These are phyloP conservation scores for Fusarium sp. DNA, from an alignment of 2,329 filamentous ascomycete species.

Conservation along the genomic window DNA sequence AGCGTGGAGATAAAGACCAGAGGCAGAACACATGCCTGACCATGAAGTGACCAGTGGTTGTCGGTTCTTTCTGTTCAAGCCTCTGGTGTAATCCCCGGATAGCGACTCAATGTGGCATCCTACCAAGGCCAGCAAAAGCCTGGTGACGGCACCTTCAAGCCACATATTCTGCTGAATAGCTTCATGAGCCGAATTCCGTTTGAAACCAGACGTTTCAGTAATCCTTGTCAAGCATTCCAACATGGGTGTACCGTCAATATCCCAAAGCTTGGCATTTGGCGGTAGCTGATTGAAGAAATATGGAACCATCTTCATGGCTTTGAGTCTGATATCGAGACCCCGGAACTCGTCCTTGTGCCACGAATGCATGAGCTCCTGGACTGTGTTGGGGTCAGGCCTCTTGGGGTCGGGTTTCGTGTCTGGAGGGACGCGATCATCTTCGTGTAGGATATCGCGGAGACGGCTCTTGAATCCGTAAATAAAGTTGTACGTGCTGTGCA, in stretches of 20 bases:
- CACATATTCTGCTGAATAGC: conserved; percentile 16
- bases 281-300: conserved; percentile 31
- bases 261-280: neutral
- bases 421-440: neutral
- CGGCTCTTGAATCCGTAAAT: conserved; percentile 40
- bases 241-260: conserved; percentile 15
- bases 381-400: neutral
- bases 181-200: neutral
- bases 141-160: conserved; percentile 33
- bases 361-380: conserved; percentile 21
- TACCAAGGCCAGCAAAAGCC: conserved; percentile 29
- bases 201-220: conserved; percentile 4
- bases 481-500: conserved; percentile 33
- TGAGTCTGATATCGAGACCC: conserved; percentile 20
- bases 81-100: neutral
- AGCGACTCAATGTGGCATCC: conserved; percentile 27
- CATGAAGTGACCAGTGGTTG: conserved; percentile 15
- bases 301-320: conserved; percentile 27
- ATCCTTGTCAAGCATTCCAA: conserved; percentile 17
- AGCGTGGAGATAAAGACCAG: conserved; percentile 25
- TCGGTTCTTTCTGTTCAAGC: accelerated
- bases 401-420: neutral
- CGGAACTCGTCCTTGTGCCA: conserved; percentile 32
- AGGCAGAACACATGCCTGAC: conserved; percentile 22
- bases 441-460: conserved; percentile 22